Base-by-base conservation (phyloP, 805 yeast species). In the Ogataea ramenticola region DNA sequence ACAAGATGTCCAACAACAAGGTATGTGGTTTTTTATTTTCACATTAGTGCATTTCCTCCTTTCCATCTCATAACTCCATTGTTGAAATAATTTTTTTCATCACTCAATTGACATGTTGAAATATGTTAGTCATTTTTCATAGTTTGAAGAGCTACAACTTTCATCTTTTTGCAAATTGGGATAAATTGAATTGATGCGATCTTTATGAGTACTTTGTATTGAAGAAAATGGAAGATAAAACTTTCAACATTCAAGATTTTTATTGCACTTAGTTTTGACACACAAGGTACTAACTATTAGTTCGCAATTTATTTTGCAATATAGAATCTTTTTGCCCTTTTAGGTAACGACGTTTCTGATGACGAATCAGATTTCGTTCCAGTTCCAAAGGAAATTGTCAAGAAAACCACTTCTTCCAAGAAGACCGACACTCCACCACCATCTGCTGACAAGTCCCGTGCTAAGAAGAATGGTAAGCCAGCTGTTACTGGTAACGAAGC, bases 301-400 rank as follows among this genome's bases (percentile, higher is more conserved):
- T n/a, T n/a, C n/a, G n/a, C n/a, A 34, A 14, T 6, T 16, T 16
- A 11, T 19, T 19, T 19, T 11, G 15, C 2, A 4, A 26, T 6
- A 30, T 29, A 82, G 87, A 86, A 86, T 74, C 86, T 86, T 66
- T 86, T 74, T 70, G 86, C 78, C 69, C 77, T 85, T 68, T 75
- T 86, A 74, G 93, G 85, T 67, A 86, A 86, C 80, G 95, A 86
- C 74, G 86, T 85, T 58, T 90, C 85, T 65, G 95, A 82, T 69
- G 84, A 79, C 59, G 77, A 72, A 61, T 71, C 72, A 44, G 78
- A 77, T 51, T 65, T 67, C 45, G 63, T 71, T 46, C 66, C 75
- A 54, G 61, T 68, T 31, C 80, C 86, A 62, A 82, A 70, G 74
- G 95, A 86, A 69, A 65, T 86, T 53, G 93, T 84, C 65, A 87